Evolutionary conservation across 768 basidiomycete species (phyloP).

Genomic region (Lactarius hengduanensis): DNA sequence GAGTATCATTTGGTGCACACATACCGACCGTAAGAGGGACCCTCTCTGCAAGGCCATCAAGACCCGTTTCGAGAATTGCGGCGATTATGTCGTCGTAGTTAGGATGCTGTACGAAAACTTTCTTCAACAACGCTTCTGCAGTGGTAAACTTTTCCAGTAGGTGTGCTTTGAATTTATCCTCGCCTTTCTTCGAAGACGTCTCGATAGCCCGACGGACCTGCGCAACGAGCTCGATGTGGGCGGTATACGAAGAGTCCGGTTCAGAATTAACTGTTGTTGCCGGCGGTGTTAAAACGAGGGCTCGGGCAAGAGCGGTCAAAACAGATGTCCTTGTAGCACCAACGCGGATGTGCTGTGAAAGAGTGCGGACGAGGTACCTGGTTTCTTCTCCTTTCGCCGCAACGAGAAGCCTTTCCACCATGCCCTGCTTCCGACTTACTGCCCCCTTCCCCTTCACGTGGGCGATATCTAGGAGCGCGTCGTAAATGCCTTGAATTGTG

Average conservation of each 20-base stretch:
- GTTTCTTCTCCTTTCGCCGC: conserved; percentile 84
- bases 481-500: conserved; percentile 62
- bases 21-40: conserved; percentile 72
- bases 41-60: conserved; percentile 55
- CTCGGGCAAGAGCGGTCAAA: conserved; percentile 74
- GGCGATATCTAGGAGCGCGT: conserved; percentile 64
- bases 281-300: conserved; percentile 62
- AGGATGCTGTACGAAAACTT: conserved; percentile 76
- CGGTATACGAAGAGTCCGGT: conserved; percentile 35
- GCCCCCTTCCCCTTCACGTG: conserved; percentile 72
- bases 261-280: conserved; percentile 30
- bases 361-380: conserved; percentile 75
- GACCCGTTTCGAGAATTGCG: conserved; percentile 58
- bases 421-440: conserved; percentile 68
- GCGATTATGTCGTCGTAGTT: conserved; percentile 68
- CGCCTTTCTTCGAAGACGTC: conserved; percentile 35
- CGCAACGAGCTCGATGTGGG: conserved; percentile 36
- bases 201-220: conserved; percentile 31
- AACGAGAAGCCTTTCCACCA: conserved; percentile 80
- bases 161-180: conserved; percentile 37
- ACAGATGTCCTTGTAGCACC: conserved; percentile 86
- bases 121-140: conserved; percentile 66
- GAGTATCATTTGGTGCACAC: conserved; percentile 30
- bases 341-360: conserved; percentile 76
- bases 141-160: conserved; percentile 45